Base-by-base conservation (phyloP, 2,329 filamentous ascomycete species). In the Penicillium sp. region DNA sequence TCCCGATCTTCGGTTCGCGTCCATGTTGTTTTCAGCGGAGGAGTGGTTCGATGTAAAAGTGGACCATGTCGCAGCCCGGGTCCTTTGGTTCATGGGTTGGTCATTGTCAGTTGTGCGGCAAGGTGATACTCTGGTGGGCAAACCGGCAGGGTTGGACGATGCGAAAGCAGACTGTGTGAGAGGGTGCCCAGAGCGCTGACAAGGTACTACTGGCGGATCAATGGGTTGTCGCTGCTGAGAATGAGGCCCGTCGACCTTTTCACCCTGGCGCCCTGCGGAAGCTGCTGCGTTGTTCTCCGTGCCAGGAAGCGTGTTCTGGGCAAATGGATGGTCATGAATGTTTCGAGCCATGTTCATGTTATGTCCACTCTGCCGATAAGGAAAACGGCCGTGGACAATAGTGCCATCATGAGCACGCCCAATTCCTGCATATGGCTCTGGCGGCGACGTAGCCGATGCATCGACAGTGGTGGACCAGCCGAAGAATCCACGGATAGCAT, bases 321-420 rank as follows among this genome's bases (percentile, higher is more conserved):
- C 64, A 43, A 69, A 70, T 2, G 66, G 66, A 45, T 71, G 68
- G 7, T 64, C 60, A 2, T 64, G 53, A 28, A 69, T 43, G 28
- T 55, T 50, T 32, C 61, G 60, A 33, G 55, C 59, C 39, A 56
- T 45, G 42, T 50, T 66, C 58, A 66, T 58, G 9, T 69, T 69
- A 58, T 74, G 71, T 0, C 66, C 69, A 51, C 71, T 73, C 34
- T 67, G 62, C 40, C 71, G 61, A 42, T 62, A 56, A 1, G 66
- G 67, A 32, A 73, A 73, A 28, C 67, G 62, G 24, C 70, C 71
- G 44, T 68, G 62, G 25, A 74, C 62, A 25, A 61, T 52, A 9
- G 70, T 73, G 11, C 69, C 70, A 57, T 73, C 70, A 25, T 67
- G 62, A 12, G 71, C 70, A 47, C 65, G 64, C 32, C 64, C 62